A percentile compares a stretch with the other conserved stretches of the same genome.
Evolutionary conservation across 768 basidiomycete genomes (phyloP).

Genomic region (Leccinum uliginosum): DNA sequence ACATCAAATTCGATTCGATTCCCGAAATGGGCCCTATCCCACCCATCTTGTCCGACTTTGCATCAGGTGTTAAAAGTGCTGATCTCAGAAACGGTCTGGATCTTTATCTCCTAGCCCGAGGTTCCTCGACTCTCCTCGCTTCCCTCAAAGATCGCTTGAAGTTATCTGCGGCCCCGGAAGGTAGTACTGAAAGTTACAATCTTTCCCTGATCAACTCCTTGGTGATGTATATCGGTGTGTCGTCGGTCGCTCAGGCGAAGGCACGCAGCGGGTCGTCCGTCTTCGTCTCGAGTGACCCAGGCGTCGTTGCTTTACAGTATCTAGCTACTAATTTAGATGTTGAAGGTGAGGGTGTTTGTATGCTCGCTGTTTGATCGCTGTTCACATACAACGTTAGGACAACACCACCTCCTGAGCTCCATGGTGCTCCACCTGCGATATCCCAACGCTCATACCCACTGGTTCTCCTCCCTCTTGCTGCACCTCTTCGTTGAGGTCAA

Average conservation of each 20-base stretch:
- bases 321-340: constrained; percentile 80
- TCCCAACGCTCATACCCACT: constrained; percentile 97
- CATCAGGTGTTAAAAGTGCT: constrained; percentile 71
- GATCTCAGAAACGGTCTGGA: constrained; percentile 81
- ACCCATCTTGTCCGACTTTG: constrained; percentile 86
- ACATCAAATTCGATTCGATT: constrained; percentile 66
- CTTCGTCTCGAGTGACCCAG: constrained; percentile 79
- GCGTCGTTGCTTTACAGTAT: constrained; percentile 80
- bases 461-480: constrained; percentile 91
- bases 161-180: constrained; percentile 42
- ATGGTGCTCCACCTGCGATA: constrained; percentile 94
- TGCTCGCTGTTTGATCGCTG: neutral
- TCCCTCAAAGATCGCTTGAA: constrained; percentile 76
- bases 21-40: constrained; percentile 93
- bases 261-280: constrained; percentile 75
- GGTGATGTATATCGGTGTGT: constrained; percentile 95
- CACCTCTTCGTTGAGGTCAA: constrained; percentile 81
- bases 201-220: constrained; percentile 87
- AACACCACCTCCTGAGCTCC: constrained; percentile 92
- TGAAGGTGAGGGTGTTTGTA: constrained; percentile 62
- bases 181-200: constrained; percentile 67
- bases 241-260: constrained; percentile 85
- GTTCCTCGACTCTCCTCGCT: constrained; percentile 65
- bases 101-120: constrained; percentile 77
- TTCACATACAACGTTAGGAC: constrained; percentile 49